Conservation (phyloP, 176 grass and related monocot genomes). For the Tuctoria greenei region DNA sequence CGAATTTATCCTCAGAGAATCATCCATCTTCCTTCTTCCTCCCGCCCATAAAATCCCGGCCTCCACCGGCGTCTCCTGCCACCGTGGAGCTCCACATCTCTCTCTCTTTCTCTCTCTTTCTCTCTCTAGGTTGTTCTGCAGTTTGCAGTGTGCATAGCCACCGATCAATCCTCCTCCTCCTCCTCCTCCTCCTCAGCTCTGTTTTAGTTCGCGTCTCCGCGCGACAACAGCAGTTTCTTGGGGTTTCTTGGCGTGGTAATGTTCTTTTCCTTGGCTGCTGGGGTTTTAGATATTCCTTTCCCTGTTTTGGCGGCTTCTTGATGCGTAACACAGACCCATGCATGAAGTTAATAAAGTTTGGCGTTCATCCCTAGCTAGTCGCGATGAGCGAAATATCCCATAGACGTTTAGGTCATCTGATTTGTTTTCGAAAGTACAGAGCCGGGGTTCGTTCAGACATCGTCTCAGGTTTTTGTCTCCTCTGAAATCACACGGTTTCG, state of each 20-base stretch:
- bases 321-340: background rate
- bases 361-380: background rate
- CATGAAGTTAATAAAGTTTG: background rate
- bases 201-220: no score
- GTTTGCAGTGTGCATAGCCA: background rate
- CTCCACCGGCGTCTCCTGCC: constrained; percentile 14
- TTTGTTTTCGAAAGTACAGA: background rate
- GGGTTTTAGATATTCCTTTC: background rate
- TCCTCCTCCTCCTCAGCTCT: no score
- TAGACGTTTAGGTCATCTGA: background rate
- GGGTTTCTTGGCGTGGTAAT: no score
- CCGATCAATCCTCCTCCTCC: background rate
- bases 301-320: background rate
- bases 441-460: background rate
- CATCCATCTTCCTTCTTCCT: background rate
- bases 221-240: no score
- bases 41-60: constrained; percentile 41
- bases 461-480: background rate
- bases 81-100: constrained; percentile 35
- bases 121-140: background rate
- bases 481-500: background rate
- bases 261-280: background rate
- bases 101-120: background rate
- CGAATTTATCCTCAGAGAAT: constrained; percentile 48
- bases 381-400: background rate